A percentile compares a stretch with the other conserved stretches of the same genome.
Conservation (phyloP, 2,329 filamentous ascomycete genomes). For the Neopestalotiopsis sp. region DNA sequence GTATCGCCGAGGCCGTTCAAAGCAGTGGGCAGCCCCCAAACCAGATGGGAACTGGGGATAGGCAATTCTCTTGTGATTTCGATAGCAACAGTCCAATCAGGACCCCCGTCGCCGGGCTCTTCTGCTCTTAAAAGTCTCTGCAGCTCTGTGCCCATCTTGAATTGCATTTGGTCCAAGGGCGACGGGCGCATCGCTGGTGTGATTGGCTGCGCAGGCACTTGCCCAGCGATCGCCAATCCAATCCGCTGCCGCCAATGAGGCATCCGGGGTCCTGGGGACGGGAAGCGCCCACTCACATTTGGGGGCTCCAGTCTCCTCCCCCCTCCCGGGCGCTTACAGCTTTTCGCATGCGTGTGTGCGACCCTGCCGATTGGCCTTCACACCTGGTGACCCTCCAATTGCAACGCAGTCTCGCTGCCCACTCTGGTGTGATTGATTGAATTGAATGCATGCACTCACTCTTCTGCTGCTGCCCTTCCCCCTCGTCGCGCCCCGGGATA, state of each 20-base stretch:
- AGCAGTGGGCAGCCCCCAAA: background rate
- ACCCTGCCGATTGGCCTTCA: conserved; percentile 14
- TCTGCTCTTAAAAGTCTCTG: background rate
- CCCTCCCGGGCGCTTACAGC: conserved; percentile 15
- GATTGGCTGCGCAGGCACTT: conserved; percentile 8
- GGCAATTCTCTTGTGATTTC: too few species aligned
- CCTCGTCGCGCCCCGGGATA: background rate
- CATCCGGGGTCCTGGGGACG: background rate
- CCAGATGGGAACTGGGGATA: background rate
- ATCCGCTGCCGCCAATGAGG: conserved; percentile 11
- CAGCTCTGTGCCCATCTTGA: conserved; percentile 3
- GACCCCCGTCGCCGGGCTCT: background rate
- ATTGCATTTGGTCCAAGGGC: background rate
- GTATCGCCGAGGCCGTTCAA: conserved; percentile 2
- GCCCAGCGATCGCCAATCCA: conserved; percentile 5
- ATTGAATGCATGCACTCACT: conserved; percentile 8
- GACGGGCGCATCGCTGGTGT: conserved; percentile 8
- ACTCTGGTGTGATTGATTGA: conserved; percentile 11
- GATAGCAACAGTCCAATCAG: conserved; percentile 10
- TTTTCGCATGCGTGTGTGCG: background rate
- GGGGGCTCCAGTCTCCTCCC: too few species aligned
- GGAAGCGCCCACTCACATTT: conserved; percentile 15
- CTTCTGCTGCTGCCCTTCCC: background rate
- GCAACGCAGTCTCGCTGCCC: conserved; percentile 6
- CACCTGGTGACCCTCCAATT: background rate